Evolutionary conservation across 1,284 basidiomycete genomes (phyloP), one percentile per base, ranked within the genome.

Genomic region (Athelia psychrophila): DNA sequence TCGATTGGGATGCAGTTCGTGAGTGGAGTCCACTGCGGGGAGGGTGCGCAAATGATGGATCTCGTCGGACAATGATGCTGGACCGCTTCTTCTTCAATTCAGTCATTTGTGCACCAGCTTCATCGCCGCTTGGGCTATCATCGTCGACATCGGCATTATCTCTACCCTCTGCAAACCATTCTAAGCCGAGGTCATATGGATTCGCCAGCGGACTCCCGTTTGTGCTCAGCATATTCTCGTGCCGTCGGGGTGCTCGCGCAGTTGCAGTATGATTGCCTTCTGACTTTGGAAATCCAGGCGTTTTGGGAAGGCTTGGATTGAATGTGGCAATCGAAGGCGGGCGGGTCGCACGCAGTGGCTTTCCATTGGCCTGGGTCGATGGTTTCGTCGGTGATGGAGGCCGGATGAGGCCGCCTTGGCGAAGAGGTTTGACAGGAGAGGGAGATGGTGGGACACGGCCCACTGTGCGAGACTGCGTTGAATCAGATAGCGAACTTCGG

Each of bases 201-300:
- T 90, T 89, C 8, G 84, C 79, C 9, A 91, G 73, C 0, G 88
- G 89, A 1, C 86, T 88, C 3, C 88, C 88, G 54, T 91, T 91
- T 19, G 86, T 67, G 60, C 85, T 88, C 47, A 91, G 75, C 79
- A 91, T 80, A 57, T 72, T 80, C 64, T 91, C 88, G 56, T 88
- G 80, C 58, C 76, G 79, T 47, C 84, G 78, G 8, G 87, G 85
- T 63, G 81, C 63, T 16, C 80, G 76, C 53, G 75, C 55, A 3
- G 60, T 47, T 48, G 58, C 45, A 47, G 65, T 51, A 45, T 52
- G 54, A 22, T 6, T 8, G n/a, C 8, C 38, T 5, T 42, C 20
- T 42, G n/a, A n/a, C 27, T 30, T 56, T 3, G 86, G 86, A 58
- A 81, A 88, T 24, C 73, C 72, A 6, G 87, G 80, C 16, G 81